Evolutionary conservation across 2,329 filamentous ascomycete genomes (phyloP), one percentile per base, ranked within the genome.

Genomic region (Cercospora sp.): DNA sequence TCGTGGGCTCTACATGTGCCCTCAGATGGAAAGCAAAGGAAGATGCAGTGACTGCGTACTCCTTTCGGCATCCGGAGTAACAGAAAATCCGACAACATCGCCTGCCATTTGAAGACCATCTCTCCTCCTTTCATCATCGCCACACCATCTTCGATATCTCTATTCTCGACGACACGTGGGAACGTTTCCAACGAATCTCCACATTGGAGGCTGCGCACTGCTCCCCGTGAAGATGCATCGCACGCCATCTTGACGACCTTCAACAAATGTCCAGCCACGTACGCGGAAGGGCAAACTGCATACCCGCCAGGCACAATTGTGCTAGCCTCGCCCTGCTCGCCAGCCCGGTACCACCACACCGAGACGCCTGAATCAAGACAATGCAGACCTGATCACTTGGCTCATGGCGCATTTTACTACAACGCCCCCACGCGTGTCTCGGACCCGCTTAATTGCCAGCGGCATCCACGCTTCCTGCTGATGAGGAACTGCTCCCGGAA

Each of bases 231-330:
- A 55, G 5, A 55, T 26, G 23, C 23, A 55, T 55, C 23, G 23
- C 48, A 55, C 48, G 23, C 23, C 23, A 55, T 13, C 30, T 23
- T 3, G 10, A 59, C 55, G 9, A 20, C 33, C 28, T 33, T 31
- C 10, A 33, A 33, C 12, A 12, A 31, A 13, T 18, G 28, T 33
- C 55, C 55, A 36, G 30, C 55, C 55, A 23, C 55, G 55, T 36
- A 59, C 28, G 28, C 55, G 55, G 55, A 59, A 33, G 28, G 55
- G n/a, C 55, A 59, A 59, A 59, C 30, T 59, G 55, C 55, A 59
- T 31, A 59, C 31, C 55, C 55, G 55, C 28, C 18, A 13, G 55
- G 28, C 55, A 59, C 55, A 36, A 59, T 33, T 36, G 55, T 59
- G 55, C 55, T 20, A 59, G 55, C 55, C 55, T 59, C 55, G 55